phyloP scores from a whole-genome alignment of 1,139 yeast genomes.

The Insectozyma bohioensis region DNA sequence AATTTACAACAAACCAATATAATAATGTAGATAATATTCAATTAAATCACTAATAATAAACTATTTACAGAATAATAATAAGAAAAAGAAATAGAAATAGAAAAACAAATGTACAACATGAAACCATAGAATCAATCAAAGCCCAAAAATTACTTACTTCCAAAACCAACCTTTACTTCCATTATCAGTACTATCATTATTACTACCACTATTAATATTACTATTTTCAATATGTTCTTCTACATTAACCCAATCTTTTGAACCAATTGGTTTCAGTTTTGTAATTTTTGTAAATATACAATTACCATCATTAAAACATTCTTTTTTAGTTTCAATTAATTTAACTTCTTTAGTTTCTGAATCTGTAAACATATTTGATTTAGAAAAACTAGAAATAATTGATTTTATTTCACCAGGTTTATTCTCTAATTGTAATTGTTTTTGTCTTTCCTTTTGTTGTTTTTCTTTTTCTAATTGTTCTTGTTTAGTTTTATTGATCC shows the following conservation, averaged over 20 bases:
- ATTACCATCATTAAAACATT: constrained; percentile 68
- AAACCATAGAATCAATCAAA: background rate
- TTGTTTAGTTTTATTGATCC: constrained; percentile 22
- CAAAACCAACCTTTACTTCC: constrained; percentile 22
- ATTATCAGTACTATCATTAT: constrained; percentile 1
- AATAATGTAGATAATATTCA: too few relatives aligned
- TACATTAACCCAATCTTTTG: constrained; percentile 31
- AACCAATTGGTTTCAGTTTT: constrained; percentile 37
- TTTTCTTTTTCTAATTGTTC: constrained; percentile 6
- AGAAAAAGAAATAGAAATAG: too few relatives aligned
- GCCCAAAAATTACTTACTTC: constrained; percentile 15
- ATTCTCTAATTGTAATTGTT: background rate
- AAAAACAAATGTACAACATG: too few relatives aligned
- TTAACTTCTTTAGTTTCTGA: constrained; percentile 58
- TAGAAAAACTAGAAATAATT: constrained; percentile 52
- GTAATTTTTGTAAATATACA: constrained; percentile 38
- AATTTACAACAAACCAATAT: too few relatives aligned
- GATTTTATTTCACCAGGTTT: constrained; percentile 8
- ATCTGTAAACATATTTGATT: constrained; percentile 44
- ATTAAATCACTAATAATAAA: too few relatives aligned
- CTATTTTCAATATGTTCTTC: constrained; percentile 18
- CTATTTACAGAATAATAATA: too few relatives aligned
- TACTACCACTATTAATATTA: background rate
- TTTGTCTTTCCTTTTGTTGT: constrained; percentile 11
- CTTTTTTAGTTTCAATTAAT: constrained; percentile 48